Percentiles rank a stretch among this genome's conserved stretches.
Evolutionary conservation across 2,329 filamentous ascomycete genomes (phyloP).

Genomic region (Ophiostoma novo-ulmi): DNA sequence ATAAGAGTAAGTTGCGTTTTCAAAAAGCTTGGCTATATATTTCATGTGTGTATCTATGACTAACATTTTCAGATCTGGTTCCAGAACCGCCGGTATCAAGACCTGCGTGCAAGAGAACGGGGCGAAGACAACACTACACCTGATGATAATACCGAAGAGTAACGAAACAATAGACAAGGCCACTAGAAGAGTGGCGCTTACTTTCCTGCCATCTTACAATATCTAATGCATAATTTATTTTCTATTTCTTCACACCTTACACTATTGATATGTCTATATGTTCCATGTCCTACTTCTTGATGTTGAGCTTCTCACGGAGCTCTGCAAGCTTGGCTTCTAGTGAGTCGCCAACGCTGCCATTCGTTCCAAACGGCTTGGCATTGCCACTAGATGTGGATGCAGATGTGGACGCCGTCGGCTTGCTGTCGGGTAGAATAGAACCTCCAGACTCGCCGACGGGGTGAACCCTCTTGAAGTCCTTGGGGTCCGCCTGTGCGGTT

Average conservation of each 20-base stretch:
- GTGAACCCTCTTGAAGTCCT: slow-evolving; percentile 18
- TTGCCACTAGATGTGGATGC: background rate
- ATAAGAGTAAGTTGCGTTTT: background rate
- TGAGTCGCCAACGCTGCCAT: background rate
- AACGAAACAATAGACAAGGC: background rate
- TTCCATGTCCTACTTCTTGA: background rate
- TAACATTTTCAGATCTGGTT: background rate
- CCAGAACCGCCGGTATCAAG: slow-evolving; percentile 36
- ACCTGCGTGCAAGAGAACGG: slow-evolving; percentile 3
- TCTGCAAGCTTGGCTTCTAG: background rate
- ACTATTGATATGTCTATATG: background rate
- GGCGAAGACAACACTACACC: background rate
- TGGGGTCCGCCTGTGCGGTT: slow-evolving; percentile 14
- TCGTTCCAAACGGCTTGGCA: background rate
- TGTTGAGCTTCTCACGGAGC: background rate
- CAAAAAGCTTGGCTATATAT: background rate
- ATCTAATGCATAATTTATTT: background rate
- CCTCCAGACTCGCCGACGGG: slow-evolving; percentile 14
- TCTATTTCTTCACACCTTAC: background rate
- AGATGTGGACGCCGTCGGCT: background rate
- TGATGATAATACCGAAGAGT: slow-evolving; percentile 2
- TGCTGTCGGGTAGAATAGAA: slow-evolving; percentile 9
- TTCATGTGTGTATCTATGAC: background rate
- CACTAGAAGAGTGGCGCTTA: background rate
- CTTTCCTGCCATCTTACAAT: background rate